Base-by-base conservation (phyloP, 2,329 filamentous ascomycete species). In the Pseudopithomyces maydicus region DNA sequence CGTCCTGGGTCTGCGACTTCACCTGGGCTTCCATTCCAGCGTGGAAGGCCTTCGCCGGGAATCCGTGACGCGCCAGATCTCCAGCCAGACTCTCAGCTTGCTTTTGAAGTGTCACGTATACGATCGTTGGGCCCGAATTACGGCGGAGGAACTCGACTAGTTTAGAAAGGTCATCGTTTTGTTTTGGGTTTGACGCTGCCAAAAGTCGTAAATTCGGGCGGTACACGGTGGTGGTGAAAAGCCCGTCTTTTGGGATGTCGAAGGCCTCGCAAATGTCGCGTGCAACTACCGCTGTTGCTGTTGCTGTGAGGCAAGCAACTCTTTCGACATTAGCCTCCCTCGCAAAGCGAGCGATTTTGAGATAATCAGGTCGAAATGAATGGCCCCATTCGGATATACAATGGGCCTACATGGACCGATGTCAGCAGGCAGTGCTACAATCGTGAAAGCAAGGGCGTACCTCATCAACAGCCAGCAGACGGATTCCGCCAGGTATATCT, bases 341-440 rank as follows among this genome's bases (percentile, higher is more conserved):
- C 0, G 88, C 87, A 66, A 93, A 93, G 49, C 84, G 85, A 44
- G 79, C 74, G 42, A 93, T 36, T 91, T 91, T 11, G 97, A 81
- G 48, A 79, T 98, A 98, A 72, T 98, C 93, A 0, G 92, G 93
- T 26, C 95, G 87, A 73, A 99, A 99, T 71, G 98, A 95, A 67
- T 99, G 92, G 0, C 93, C 93, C 93, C 93, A 97, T 85, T 97
- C 92, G 15, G 91, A 96, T 65, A 97, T 96, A 74, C 93, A 97
- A 76, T 97, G 93, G 1, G 94, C 93, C 64, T 99, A 94, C 64
- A 98, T 94, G 32, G 32, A n/a, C n/a, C 32, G 8, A 26, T 12
- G 45, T 48, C 17, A 48, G 32, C 10, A n/a, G 14, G n/a, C 10
- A 12, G 33, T 12, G 11, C 19, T 11, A 12, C 11, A 12, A 26